Evolutionary conservation across 441 rosid species (phyloP).

Genomic region (Erysimum pusillum): DNA sequence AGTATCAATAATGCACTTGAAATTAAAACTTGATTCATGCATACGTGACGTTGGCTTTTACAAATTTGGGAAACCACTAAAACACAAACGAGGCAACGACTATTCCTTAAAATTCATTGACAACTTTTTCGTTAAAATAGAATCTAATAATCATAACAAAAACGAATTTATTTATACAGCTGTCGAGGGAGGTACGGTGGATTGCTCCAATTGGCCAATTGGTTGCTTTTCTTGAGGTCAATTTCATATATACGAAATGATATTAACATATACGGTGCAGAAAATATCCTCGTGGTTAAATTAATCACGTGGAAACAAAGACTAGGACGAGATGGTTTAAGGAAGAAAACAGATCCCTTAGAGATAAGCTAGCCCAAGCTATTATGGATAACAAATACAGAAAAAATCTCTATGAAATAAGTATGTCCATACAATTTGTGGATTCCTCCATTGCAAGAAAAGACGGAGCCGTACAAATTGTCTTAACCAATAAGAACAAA

Average conservation of each 20-base stretch:
- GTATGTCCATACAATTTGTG: too few relatives aligned
- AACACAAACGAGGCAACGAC: background rate
- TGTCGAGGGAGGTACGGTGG: background rate
- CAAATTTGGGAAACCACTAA: slow-evolving; percentile 13
- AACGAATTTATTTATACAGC: background rate
- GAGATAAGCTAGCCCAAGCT: too few relatives aligned
- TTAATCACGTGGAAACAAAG: background rate
- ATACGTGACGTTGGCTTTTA: background rate
- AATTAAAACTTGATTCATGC: background rate
- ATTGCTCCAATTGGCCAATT: background rate
- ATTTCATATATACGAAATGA: background rate
- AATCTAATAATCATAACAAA: background rate
- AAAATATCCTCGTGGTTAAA: background rate
- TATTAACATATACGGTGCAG: background rate
- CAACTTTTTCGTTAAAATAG: background rate
- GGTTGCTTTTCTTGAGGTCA: background rate
- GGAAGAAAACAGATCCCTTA: background rate
- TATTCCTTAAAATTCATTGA: background rate
- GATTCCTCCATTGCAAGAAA: too few relatives aligned
- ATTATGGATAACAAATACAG: too few relatives aligned
- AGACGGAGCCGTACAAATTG: too few relatives aligned
- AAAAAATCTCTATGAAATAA: too few relatives aligned
- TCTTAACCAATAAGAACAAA: too few relatives aligned
- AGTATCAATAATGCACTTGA: background rate
- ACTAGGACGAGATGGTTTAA: background rate